Evolutionary conservation across 257 asterid species (phyloP).

Genomic region (Solanum ossicruentum): DNA sequence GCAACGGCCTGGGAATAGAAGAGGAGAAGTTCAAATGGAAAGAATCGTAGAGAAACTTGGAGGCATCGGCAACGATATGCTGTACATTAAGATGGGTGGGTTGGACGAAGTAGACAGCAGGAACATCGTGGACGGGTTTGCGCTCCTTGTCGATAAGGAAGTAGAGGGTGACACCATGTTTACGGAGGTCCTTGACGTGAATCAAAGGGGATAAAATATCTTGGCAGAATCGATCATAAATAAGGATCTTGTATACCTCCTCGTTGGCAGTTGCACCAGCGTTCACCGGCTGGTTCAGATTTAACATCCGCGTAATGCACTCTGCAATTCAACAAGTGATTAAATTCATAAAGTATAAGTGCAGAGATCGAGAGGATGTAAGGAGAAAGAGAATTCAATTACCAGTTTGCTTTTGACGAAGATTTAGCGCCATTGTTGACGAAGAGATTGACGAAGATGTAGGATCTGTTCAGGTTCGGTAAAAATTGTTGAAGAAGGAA

Average conservation of each 20-base stretch:
- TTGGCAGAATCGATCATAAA: conserved; percentile 90
- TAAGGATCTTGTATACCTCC: conserved; percentile 94
- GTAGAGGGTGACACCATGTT: conserved; percentile 91
- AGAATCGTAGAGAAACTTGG: conserved; percentile 65
- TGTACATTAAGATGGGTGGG: conserved; percentile 69
- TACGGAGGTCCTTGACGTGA: conserved; percentile 95
- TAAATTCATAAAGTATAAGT: background rate
- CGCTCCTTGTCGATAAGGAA: conserved; percentile 97
- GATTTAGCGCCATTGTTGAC: conserved; percentile 59
- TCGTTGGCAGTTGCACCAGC: conserved; percentile 73
- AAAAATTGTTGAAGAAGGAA: too few species aligned
- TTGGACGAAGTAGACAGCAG: conserved; percentile 87
- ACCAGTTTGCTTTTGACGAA: conserved; percentile 91
- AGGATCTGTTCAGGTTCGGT: background rate
- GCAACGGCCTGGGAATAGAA: conserved; percentile 78
- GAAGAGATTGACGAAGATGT: background rate
- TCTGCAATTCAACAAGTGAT: conserved; percentile 30
- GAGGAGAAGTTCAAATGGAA: conserved; percentile 93
- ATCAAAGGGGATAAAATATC: conserved; percentile 86
- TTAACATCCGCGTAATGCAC: conserved; percentile 87
- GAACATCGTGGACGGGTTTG: conserved; percentile 90
- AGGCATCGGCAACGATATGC: conserved; percentile 60
- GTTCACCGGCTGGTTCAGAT: conserved; percentile 84
- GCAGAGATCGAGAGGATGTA: background rate
- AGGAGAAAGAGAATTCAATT: background rate